Conservation (phyloP, 2,329 filamentous ascomycete genomes). For the Cadophora sp. region DNA sequence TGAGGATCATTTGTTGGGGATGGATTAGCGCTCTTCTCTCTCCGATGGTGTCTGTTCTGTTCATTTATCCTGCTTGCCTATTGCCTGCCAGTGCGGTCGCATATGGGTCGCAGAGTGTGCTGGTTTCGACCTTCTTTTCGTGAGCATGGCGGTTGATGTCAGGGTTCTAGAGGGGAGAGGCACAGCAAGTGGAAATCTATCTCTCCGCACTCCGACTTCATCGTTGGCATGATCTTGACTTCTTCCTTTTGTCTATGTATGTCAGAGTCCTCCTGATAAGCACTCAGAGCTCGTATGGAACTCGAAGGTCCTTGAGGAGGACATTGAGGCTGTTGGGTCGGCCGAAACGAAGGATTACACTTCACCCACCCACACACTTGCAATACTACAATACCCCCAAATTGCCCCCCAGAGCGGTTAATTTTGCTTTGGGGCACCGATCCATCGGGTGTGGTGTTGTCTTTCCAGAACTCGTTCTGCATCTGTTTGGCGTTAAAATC, state of each 20-base stretch:
- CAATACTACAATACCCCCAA: background rate
- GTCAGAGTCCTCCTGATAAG: background rate
- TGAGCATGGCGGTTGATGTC: constrained; percentile 2
- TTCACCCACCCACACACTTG: background rate
- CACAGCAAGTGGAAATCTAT: constrained; percentile 14
- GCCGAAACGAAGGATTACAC: background rate
- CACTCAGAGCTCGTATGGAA: background rate
- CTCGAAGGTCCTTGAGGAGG: background rate
- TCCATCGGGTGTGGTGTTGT: constrained; percentile 5
- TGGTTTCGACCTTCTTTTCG: background rate
- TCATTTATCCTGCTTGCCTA: constrained; percentile 12
- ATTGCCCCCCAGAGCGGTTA: constrained; percentile 10
- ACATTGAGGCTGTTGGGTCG: constrained; percentile 9
- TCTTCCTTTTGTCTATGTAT: background rate
- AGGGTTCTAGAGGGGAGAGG: constrained; percentile 3
- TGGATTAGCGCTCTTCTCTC: background rate
- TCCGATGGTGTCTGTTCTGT: constrained; percentile 11
- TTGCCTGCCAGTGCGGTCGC: constrained; percentile 20
- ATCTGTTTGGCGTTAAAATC: constrained; percentile 11
- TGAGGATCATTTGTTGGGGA: background rate
- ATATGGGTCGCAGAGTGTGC: constrained; percentile 19
- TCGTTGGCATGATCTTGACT: constrained; percentile 1
- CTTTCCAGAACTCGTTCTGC: background rate
- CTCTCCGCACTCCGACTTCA: background rate
- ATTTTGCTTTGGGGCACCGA: constrained; percentile 3